Evolutionary conservation across 192 early-diverging fungal genomes (phyloP), one percentile per base, ranked within the genome.

Genomic region (Coemansia sp.): DNA sequence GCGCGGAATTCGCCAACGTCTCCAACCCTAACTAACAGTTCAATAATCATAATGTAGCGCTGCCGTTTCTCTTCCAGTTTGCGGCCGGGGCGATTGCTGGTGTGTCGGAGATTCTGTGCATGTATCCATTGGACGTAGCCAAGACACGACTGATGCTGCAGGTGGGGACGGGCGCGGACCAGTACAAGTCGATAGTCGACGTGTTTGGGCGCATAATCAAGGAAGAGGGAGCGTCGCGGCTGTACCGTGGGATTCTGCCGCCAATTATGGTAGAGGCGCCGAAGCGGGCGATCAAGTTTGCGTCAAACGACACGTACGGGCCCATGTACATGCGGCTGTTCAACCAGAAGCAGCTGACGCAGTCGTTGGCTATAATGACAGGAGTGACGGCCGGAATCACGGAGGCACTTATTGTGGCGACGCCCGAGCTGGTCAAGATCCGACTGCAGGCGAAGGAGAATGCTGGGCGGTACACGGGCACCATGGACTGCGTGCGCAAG

Each of bases 221-320:
- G 59, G 84, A 87, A 48, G 90, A 92, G 65, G 90, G 90, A 39
- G 83, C 77, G 4, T 61, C 67, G 45, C 83, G 88, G 3, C 83
- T 95, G 48, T 94, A 97, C 71, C 84, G 92, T 52, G 96, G 96
- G n/a, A 98, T 98, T 57, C 67, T 94, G 27, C 93, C 97, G 43
- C 97, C 97, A 6, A 94, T 98, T 68, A 83, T 98, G 83, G 93
- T 94, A 1, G 97, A 98, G 80, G 96, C 96, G 39, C 96, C 96
- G 21, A 98, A 98, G 83, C 88, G 96, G 48, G 93, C 94, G 19
- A 98, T 92, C 78, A 98, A 98, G 80, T 98, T 98, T 84, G 90
- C 92, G 5, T 87, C 94, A 26, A 98, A 98, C 70, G 95, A 95
- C 69, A 88, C 91, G 71, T 94, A 92, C 62, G 85, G 83, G 11